A percentile compares a stretch with the other conserved stretches of the same genome.
Conservation (phyloP, 805 yeast species). For the Brettanomyces nanus region DNA sequence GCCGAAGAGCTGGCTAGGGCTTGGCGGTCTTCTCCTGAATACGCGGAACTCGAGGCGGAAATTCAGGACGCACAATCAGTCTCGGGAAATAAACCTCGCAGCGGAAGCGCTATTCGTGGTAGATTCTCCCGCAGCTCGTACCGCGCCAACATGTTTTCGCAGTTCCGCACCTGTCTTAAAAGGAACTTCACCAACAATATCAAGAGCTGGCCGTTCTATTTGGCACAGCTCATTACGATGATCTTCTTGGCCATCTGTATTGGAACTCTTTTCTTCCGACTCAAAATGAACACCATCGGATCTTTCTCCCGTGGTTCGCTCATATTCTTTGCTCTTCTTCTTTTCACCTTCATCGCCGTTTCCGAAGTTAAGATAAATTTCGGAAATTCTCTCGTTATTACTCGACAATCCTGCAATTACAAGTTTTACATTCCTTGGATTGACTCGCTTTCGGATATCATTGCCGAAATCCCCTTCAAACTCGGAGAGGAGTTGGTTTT, state of each 20-base stretch:
- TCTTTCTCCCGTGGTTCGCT: conserved; percentile 61
- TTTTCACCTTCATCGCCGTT: conserved; percentile 40
- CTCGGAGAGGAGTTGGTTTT: conserved; percentile 36
- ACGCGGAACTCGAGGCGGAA: conserved; percentile 28
- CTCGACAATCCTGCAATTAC: conserved; percentile 57
- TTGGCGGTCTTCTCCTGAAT: conserved; percentile 43
- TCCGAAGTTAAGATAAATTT: conserved; percentile 40
- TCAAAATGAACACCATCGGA: conserved; percentile 42
- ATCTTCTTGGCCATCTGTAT: conserved; percentile 49
- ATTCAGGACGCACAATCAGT: background rate
- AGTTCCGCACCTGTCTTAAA: conserved; percentile 32
- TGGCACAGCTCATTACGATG: conserved; percentile 39
- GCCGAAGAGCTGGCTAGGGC: conserved; percentile 52
- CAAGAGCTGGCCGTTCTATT: conserved; percentile 48
- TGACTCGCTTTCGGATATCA: conserved; percentile 55
- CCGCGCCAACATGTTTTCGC: background rate
- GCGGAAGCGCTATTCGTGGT: too few species aligned
- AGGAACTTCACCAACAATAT: conserved; percentile 48
- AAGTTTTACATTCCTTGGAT: conserved; percentile 69
- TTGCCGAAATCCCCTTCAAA: conserved; percentile 60
- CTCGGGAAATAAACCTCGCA: background rate
- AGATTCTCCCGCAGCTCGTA: background rate
- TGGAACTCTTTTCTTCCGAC: conserved; percentile 54
- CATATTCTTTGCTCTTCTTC: conserved; percentile 50
- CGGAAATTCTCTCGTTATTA: conserved; percentile 49